Base-by-base conservation (phyloP, 177 flowering plant genomes). In the Vitis hybrid region DNA sequence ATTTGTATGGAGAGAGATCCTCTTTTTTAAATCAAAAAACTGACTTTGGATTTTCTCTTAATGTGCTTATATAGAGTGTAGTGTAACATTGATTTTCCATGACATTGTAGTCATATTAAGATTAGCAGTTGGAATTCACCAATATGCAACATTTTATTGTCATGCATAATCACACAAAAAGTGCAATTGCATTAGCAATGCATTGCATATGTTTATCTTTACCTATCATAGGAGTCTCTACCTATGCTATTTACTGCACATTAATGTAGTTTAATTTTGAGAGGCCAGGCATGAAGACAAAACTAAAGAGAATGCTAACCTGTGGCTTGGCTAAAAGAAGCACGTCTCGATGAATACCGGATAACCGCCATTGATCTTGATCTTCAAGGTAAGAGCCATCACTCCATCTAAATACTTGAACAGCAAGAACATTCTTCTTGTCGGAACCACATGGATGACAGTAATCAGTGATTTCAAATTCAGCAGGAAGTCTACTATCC, bases 301-400 rank as follows among this genome's bases (percentile, higher is more conserved):
- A 54, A 50, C 6, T 18, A 14, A n/a, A 58, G 21, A 55, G 71
- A 64, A 69, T 2, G 40, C 66, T 66, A 76, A 95, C 99, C 98
- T 91, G 81, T 55, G 99, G 98, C 82, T 95, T 95, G 52, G 98
- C 77, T 63, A 93, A 83, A 84, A 95, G 91, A 66, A 89, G 88
- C 79, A 93, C 99, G 76, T 95, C 94, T 61, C 99, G 90, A 70
- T 95, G 99, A 69, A 95, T 90, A 52, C 99, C 99, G 73, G 98
- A 95, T 62, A 95, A 70, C 98, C 99, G 82, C 99, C 99, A 95
- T 74, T 95, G 99, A 77, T 95, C 99, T 85, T 95, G 99, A 85
- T 95, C 99, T 87, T 95, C 99, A 74, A 95, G 97, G 84, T 91
- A 95, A 65, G 99, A 90, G 55, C 99, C 99, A 82, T 93, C 98